Evolutionary conservation across 176 grass and related monocot species (phyloP).

Genomic region (Musa itinerans): DNA sequence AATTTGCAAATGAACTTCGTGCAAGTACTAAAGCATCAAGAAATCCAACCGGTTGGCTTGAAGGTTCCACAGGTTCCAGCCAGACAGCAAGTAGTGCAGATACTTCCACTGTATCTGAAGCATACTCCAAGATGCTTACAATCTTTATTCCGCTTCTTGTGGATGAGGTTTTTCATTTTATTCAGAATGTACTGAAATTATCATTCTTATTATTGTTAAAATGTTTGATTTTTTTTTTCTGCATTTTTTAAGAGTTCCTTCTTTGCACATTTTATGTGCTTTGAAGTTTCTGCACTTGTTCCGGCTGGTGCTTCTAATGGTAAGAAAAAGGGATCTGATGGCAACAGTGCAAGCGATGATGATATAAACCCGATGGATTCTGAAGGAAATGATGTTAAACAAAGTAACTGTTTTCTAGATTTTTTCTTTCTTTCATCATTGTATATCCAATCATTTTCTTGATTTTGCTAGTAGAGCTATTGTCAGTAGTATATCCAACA

Average conservation of each 20-base stretch:
- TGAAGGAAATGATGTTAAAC: constrained; percentile 80
- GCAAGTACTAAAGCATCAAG: constrained; percentile 85
- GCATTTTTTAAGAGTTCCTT: constrained; percentile 73
- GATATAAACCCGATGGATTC: constrained; percentile 70
- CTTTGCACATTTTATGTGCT: constrained; percentile 99
- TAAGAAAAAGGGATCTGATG: constrained; percentile 41
- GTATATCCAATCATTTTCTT: not conserved
- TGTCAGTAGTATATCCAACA: not conserved
- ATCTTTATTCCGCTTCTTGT: constrained; percentile 99
- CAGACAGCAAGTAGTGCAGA: constrained; percentile 58
- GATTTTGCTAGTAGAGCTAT: not conserved
- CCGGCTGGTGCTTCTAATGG: constrained; percentile 45
- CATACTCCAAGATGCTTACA: constrained; percentile 97
- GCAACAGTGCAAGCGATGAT: constrained; percentile 49
- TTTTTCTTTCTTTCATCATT: constrained; percentile 9
- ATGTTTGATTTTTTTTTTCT: constrained; percentile 17
- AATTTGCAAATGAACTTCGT: constrained; percentile 97
- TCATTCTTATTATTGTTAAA: constrained; percentile 10
- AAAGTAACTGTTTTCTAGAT: constrained; percentile 35
- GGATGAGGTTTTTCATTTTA: constrained; percentile 58
- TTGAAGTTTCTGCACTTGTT: constrained; percentile 79
- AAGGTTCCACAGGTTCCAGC: constrained; percentile 51
- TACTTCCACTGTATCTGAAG: constrained; percentile 88
- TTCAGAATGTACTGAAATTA: not conserved
- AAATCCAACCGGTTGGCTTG: constrained; percentile 77